Base-by-base conservation (phyloP, 768 basidiomycete species). In the Boletellus emodensis region DNA sequence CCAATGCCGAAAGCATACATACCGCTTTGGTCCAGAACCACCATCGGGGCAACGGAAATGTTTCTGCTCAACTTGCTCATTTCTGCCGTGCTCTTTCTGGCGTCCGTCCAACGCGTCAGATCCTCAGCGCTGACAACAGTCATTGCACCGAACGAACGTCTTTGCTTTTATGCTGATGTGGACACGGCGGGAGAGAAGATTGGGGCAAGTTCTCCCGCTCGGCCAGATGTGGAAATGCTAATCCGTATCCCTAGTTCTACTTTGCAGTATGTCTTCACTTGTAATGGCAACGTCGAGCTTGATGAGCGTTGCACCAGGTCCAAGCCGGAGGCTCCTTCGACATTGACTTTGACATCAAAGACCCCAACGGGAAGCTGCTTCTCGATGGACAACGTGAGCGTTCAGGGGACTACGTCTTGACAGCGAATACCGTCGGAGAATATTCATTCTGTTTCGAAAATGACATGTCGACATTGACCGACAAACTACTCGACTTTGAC, bases 271-370 rank as follows among this genome's bases (percentile, higher is more conserved):
- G 86, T 74, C 3, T 20, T 15, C 6, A 20, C 20, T n/a, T 20
- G 41, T 14, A 17, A 44, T n/a, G 18, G 6, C 15, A 40, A 10
- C 24, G 17, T 36, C n/a, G 12, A 36, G 43, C 26, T 34, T 36
- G 35, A 48, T 47, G 30, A 51, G 17, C 34, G 24, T 46, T 20
- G 20, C 17, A 18, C 40, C 33, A 91, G 90, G 90, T 97, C 33
- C 95, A 98, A 84, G 91, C 94, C 26, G 95, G 95, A 40, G 95
- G 95, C 51, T 87, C 91, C 1, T 97, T 97, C 70, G 95, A 96
- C 68, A 87, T 97, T 38, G 92, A 95, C 75, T 96, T 87, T 65
- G 85, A 90, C 55, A 79, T 97, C 57, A 93, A 87, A 58, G 93
- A 95, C 67, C 95, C 96, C 7, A 84, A 83, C 51, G 89, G 91